Conservation (phyloP, 352 stramenopile species). For the Phytophthora boehmeriae region DNA sequence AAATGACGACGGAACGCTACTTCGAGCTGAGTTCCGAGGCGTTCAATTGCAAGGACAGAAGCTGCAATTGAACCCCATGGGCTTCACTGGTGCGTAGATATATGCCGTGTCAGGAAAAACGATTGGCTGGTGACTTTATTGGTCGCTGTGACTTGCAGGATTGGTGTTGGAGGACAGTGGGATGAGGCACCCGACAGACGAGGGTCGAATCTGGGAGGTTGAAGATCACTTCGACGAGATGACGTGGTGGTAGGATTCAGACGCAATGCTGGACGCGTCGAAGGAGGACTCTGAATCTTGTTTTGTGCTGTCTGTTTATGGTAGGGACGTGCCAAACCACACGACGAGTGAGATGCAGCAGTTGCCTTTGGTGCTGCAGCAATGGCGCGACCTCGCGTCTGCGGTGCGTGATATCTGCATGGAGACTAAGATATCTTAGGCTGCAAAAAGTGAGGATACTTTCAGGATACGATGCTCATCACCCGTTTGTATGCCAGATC, state of each 20-base stretch:
- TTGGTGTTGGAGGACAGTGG: conserved; percentile 69
- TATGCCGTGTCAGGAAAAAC: not conserved
- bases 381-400: conserved; percentile 61
- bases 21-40: conserved; percentile 69
- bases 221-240: conserved; percentile 79
- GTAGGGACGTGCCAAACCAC: conserved; percentile 64
- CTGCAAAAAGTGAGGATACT: too few relatives aligned
- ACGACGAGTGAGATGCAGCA: conserved; percentile 56
- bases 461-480: not conserved
- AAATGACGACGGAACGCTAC: conserved; percentile 16
- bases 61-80: conserved; percentile 43
- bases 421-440: too few relatives aligned
- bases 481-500: conserved; percentile 17
- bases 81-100: conserved; percentile 50
- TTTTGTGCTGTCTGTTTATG: conserved; percentile 4
- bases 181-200: conserved; percentile 58
- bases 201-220: conserved; percentile 79
- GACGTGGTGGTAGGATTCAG: conserved; percentile 58
- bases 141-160: conserved; percentile 31
- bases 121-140: conserved; percentile 5
- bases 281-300: not conserved
- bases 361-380: conserved; percentile 51
- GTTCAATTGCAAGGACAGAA: conserved; percentile 67
- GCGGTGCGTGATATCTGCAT: conserved; percentile 40
- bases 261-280: not conserved